A percentile compares a stretch with the other conserved stretches of the same genome.
Conservation (phyloP, 176 grass and related monocot genomes). For the Zizania latifolia region DNA sequence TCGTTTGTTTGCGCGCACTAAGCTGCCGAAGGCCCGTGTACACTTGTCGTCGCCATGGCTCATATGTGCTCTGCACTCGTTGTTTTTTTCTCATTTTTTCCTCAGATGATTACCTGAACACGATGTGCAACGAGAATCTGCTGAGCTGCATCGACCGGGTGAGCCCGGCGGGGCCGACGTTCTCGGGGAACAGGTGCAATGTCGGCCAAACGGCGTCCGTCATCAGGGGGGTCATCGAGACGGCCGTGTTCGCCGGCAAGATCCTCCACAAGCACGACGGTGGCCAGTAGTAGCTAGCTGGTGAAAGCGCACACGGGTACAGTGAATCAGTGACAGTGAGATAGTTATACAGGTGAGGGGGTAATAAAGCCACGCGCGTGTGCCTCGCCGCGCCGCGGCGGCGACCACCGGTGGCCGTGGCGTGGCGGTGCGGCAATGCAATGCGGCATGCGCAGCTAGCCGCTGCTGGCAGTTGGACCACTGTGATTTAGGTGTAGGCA, state of each 20-base stretch:
- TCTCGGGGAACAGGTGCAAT: conserved; percentile 65
- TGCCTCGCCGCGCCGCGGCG: no score
- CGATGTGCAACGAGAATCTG: conserved; percentile 73
- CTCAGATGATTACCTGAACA: conserved; percentile 95
- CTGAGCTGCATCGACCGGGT: conserved; percentile 53
- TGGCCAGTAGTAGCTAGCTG: conserved; percentile 3
- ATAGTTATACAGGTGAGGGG: neutral
- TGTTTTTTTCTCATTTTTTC: neutral
- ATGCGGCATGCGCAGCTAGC: neutral
- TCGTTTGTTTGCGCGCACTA: neutral
- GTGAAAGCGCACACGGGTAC: neutral
- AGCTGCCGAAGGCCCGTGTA: neutral
- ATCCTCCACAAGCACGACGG: conserved; percentile 66
- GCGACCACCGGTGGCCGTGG: neutral
- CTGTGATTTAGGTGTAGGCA: neutral
- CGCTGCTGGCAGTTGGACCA: neutral
- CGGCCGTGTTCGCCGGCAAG: conserved; percentile 76
- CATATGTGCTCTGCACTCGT: neutral
- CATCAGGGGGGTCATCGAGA: conserved; percentile 60
- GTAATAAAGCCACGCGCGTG: conserved; percentile 19
- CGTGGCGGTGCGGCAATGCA: conserved; percentile 2
- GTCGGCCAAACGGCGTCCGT: conserved; percentile 46
- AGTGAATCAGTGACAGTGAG: neutral
- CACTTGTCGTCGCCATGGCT: conserved; percentile 16
- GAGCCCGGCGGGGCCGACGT: conserved; percentile 48